Base-by-base conservation (phyloP, 2,329 filamentous ascomycete genomes). In the Nakataea oryzae region DNA sequence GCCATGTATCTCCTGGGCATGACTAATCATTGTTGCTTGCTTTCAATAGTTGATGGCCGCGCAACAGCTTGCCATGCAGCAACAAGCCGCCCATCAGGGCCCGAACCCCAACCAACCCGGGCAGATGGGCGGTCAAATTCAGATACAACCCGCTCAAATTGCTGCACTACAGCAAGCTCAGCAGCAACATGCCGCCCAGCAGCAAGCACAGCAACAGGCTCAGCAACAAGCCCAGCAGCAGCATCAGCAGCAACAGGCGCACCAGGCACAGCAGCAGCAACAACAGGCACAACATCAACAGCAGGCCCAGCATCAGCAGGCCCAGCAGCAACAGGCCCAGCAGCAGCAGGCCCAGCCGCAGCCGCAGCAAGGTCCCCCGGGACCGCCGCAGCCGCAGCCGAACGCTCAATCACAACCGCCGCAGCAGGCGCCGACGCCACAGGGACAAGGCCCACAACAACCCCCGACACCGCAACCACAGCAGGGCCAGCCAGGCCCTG, bases 1-100 rank as follows among this genome's bases (percentile, higher is more conserved):
- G 14, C 26, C 26, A n/a, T n/a, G 6, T 9, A 50, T n/a, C 1
- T 3, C 11, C 21, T 3, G 6, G 12, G 32, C 21, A n/a, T 2
- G 8, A 60, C 30, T 47, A 11, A 27, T 26, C n/a, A 41, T 24
- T 21, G n/a, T 17, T 28, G 28, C 47, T 27, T 32, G 54, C 58
- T 66, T 68, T 21, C 67, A 69, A 64, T 66, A 79, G 63, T 73
- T 71, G 28, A 72, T 82, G 63, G 71, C 82, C 65, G 78, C 75
- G 3, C 79, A 80, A 57, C 79, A 80, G 59, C 69, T 80, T 54
- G 78, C 77, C 13, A 69, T 81, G 54, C 78, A 80, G 63, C 78
- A 80, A 54, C 75, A 78, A 73, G 73, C 75, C 4, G 74, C 74
- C 32, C 74, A 73, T 63, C 77, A 75, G 63, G 76, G 69, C 6